phyloP scores from a whole-genome alignment of 306 rosid species.

The Lupinus albus region DNA sequence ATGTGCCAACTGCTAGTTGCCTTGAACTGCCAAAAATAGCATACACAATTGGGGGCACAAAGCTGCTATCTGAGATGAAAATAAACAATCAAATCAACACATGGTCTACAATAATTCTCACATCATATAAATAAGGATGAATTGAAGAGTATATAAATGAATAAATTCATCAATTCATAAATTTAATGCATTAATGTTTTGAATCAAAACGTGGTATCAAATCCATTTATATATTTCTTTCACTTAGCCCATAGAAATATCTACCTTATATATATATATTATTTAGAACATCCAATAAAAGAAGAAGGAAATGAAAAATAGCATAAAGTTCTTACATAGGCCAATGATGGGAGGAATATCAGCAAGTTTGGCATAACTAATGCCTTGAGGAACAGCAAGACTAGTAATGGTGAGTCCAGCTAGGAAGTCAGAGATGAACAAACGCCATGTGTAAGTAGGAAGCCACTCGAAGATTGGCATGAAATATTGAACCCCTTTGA shows the following conservation, averaged over 20 bases:
- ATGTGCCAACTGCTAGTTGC: conserved; percentile 86
- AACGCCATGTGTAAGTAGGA: conserved; percentile 47
- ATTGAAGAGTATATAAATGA: too few species aligned
- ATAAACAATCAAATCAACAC: not conserved
- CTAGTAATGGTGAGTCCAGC: conserved; percentile 73
- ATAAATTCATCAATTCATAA: too few species aligned
- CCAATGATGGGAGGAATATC: conserved; percentile 60
- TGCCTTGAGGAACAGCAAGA: conserved; percentile 74
- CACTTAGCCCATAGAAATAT: too few species aligned
- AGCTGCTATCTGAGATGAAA: conserved; percentile 62
- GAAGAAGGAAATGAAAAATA: not conserved
- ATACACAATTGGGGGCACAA: conserved; percentile 78
- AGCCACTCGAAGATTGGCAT: conserved; percentile 66
- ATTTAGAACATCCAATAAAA: not conserved
- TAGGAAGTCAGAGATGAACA: conserved; percentile 51
- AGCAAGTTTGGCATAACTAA: conserved; percentile 72
- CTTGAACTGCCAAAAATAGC: conserved; percentile 78
- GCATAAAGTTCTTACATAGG: conserved; percentile 51
- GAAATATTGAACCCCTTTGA: conserved; percentile 50
- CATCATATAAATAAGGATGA: too few species aligned
- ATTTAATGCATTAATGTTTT: too few species aligned
- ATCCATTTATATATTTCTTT: too few species aligned
- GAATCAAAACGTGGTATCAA: too few species aligned
- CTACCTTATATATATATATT: too few species aligned
- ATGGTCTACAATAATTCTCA: too few species aligned